Conservation (phyloP, 202 grass and related monocot genomes). For the Zizania palustris region DNA sequence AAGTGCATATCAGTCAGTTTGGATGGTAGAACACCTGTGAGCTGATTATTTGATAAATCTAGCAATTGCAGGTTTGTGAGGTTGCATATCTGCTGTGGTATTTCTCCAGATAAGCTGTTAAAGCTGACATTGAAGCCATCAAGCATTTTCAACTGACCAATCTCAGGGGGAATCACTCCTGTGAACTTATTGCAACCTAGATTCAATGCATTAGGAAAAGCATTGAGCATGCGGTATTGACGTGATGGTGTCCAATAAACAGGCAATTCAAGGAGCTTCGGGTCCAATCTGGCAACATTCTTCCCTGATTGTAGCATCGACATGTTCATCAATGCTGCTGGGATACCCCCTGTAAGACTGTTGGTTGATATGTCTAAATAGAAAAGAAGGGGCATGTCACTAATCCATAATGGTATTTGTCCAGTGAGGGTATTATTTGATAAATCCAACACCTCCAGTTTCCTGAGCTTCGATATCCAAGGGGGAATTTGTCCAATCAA, state of each 20-base stretch:
- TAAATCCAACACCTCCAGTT: conserved; percentile 73
- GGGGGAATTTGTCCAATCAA: conserved; percentile 63
- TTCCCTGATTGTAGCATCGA: conserved; percentile 50
- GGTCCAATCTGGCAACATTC: conserved; percentile 46
- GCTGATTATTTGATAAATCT: conserved; percentile 60
- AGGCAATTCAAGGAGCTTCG: conserved; percentile 59
- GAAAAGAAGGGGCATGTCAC: conserved; percentile 59
- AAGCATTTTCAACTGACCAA: conserved; percentile 59
- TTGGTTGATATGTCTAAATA: conserved; percentile 79
- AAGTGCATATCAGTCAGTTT: conserved; percentile 50
- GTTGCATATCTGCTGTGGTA: conserved; percentile 61
- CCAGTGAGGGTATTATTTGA: conserved; percentile 68
- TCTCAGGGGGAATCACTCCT: conserved; percentile 58
- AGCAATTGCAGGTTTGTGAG: conserved; percentile 66
- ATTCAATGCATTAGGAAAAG: conserved; percentile 58
- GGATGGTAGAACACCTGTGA: conserved; percentile 49
- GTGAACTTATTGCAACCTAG: conserved; percentile 58
- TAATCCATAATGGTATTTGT: conserved; percentile 71
- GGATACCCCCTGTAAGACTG: conserved; percentile 63
- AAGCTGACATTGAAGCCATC: conserved; percentile 58
- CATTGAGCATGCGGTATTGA: conserved; percentile 71
- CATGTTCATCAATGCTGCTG: conserved; percentile 53
- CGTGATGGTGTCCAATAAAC: conserved; percentile 51
- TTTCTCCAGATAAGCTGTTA: conserved; percentile 72
- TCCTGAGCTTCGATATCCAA: conserved; percentile 66